These are phyloP conservation scores for Neurospora sp. DNA, from an alignment of 495 filamentous ascomycete genomes.

Conservation along the genomic window DNA sequence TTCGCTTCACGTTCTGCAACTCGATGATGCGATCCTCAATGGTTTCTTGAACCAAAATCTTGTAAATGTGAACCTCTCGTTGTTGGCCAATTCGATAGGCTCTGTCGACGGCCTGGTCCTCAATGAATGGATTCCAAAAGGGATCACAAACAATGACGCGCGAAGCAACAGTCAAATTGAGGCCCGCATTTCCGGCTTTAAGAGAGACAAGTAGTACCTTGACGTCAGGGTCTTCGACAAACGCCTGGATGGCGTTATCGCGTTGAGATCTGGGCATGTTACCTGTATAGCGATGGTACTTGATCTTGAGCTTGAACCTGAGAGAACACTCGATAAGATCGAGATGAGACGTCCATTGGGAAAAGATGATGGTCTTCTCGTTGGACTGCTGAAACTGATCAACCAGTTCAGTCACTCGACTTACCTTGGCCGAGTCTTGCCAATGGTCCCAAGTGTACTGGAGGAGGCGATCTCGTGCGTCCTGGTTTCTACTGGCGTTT, in stretches of 20 bases:
- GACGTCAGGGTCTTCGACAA: constrained; percentile 53
- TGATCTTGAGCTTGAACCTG: constrained; percentile 41
- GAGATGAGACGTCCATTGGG: constrained; percentile 81
- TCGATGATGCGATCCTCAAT: constrained; percentile 84
- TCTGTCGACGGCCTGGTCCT: constrained; percentile 90
- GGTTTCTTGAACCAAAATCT: constrained; percentile 64
- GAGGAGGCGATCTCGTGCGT: constrained; percentile 48
- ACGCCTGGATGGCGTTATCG: constrained; percentile 60
- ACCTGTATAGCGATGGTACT: constrained; percentile 76
- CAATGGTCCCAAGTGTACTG: constrained; percentile 63
- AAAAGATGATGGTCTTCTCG: constrained; percentile 90
- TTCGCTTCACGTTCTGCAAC: constrained; percentile 77
- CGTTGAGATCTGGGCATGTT: constrained; percentile 62
- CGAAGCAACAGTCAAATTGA: constrained; percentile 80
- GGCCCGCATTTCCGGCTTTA: constrained; percentile 82
- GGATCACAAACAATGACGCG: constrained; percentile 90
- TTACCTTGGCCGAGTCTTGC: constrained; percentile 69
- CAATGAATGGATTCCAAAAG: constrained; percentile 94
- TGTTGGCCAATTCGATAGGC: constrained; percentile 85
- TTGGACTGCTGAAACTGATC: constrained; percentile 20
- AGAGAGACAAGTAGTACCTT: constrained; percentile 81
- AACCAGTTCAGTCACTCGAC: constrained; percentile 63
- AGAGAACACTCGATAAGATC: constrained; percentile 91
- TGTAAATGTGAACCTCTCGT: constrained; percentile 66
- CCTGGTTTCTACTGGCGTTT: constrained; percentile 39